Conservation (phyloP, 805 yeast species). For the Yamadazyma nakazawae region DNA sequence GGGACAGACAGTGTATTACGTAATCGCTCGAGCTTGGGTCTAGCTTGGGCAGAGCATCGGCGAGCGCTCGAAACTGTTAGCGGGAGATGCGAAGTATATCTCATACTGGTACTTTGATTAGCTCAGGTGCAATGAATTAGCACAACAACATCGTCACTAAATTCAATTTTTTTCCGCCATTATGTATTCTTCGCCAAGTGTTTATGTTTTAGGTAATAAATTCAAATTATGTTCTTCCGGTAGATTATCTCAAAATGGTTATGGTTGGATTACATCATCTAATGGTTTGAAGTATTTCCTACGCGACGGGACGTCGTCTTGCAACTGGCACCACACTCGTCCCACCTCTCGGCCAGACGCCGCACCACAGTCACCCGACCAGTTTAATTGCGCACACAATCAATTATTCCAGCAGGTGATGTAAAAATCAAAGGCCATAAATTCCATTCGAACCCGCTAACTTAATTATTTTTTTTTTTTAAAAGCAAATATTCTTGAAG, state of each 20-base stretch:
- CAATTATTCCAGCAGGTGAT: constrained; percentile 5
- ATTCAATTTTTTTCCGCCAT: too few species aligned
- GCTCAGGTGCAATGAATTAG: not conserved
- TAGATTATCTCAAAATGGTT: not conserved
- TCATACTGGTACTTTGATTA: not conserved
- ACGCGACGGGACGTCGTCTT: not conserved
- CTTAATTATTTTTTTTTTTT: not conserved
- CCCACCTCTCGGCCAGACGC: not conserved
- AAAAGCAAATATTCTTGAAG: not conserved
- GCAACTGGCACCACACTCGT: not conserved
- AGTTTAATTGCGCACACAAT: not conserved
- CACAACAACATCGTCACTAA: too few species aligned
- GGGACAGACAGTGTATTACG: constrained; percentile 1
- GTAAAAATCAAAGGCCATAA: constrained; percentile 3
- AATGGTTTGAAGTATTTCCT: not conserved
- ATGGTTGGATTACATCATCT: not conserved
- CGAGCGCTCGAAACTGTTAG: not conserved
- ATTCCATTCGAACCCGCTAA: not conserved
- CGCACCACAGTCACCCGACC: constrained; percentile 10
- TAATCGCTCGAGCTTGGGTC: not conserved
- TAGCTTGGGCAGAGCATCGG: not conserved
- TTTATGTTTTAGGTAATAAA: too few species aligned
- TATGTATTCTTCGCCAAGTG: too few species aligned
- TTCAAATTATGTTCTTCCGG: too few species aligned
- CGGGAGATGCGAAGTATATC: not conserved